Conservation (phyloP, 1,139 yeast genomes). For the Wickerhamomyces sp. region DNA sequence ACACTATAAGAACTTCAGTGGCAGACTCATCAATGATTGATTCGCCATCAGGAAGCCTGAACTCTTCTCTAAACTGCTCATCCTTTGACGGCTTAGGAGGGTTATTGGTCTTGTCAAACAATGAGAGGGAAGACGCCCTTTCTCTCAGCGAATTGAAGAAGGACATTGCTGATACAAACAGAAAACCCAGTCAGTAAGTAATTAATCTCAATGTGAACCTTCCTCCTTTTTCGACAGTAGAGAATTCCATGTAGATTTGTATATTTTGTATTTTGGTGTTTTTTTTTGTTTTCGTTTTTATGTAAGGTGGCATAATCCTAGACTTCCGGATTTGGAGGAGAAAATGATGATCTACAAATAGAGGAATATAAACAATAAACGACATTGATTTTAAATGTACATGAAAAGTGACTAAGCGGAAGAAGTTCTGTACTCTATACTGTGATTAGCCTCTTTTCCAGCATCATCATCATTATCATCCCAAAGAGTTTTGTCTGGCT, state of each 20-base stretch:
- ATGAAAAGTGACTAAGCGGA: no score
- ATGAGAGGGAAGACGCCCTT: constrained; percentile 39
- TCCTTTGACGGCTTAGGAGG: constrained; percentile 47
- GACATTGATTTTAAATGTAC: no score
- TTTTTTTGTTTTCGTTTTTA: background rate
- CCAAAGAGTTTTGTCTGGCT: background rate
- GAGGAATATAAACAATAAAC: no score
- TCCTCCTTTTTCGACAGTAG: no score
- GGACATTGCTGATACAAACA: constrained; percentile 33
- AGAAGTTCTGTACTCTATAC: no score
- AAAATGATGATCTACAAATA: background rate
- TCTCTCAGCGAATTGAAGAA: constrained; percentile 44
- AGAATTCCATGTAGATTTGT: no score
- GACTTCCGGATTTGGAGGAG: constrained; percentile 15
- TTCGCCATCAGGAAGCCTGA: constrained; percentile 69
- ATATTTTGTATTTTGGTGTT: no score
- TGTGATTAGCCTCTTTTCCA: no score
- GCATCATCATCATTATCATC: no score
- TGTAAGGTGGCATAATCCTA: constrained; percentile 1
- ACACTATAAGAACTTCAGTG: constrained; percentile 59
- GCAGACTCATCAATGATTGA: constrained; percentile 58
- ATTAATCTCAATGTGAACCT: background rate
- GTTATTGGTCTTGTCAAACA: constrained; percentile 33
- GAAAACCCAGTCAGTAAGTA: background rate
- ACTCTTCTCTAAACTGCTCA: constrained; percentile 63